Conservation (phyloP, 495 filamentous ascomycete genomes). For the Hypoxylon lenormandii region DNA sequence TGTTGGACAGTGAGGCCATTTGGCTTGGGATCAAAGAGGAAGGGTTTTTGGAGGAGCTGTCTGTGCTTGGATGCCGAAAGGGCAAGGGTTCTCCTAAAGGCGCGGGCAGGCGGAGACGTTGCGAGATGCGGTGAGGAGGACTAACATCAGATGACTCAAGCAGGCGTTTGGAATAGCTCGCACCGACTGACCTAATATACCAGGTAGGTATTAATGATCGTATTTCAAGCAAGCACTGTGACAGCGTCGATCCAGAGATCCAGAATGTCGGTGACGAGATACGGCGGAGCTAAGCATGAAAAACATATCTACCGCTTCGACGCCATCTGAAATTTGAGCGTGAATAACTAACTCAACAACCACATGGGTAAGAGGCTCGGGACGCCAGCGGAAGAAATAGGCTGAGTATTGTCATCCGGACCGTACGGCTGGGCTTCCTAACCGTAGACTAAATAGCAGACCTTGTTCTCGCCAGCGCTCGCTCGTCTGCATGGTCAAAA, state of each 20-base stretch:
- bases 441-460: slow-evolving; percentile 33
- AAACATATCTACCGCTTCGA: slow-evolving; percentile 7
- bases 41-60: slow-evolving; percentile 10
- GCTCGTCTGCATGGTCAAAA: slow-evolving; percentile 20
- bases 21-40: slow-evolving; percentile 8
- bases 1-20: slow-evolving; percentile 13
- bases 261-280: slow-evolving; percentile 35
- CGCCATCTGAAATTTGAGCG: slow-evolving; percentile 2
- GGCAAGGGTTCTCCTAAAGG: slow-evolving; percentile 28
- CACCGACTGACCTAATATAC: slow-evolving; percentile 29
- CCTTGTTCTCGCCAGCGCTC: slow-evolving; percentile 32
- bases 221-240: slow-evolving; percentile 8
- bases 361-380: neutral
- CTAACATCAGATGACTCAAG: slow-evolving; percentile 44
- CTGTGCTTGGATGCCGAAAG: slow-evolving; percentile 30
- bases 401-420: slow-evolving; percentile 41
- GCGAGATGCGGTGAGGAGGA: slow-evolving; percentile 40
- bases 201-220: too few species aligned
- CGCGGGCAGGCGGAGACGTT: slow-evolving; percentile 36
- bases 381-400: slow-evolving; percentile 34
- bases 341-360: slow-evolving; percentile 6
- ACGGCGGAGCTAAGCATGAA: slow-evolving; percentile 16
- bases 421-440: slow-evolving; percentile 32
- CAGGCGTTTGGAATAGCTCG: slow-evolving; percentile 24
- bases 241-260: slow-evolving; percentile 27